These are phyloP conservation scores for Incumbomyces lentus DNA, from an alignment of 2,329 filamentous ascomycete genomes.

Conservation along the genomic window DNA sequence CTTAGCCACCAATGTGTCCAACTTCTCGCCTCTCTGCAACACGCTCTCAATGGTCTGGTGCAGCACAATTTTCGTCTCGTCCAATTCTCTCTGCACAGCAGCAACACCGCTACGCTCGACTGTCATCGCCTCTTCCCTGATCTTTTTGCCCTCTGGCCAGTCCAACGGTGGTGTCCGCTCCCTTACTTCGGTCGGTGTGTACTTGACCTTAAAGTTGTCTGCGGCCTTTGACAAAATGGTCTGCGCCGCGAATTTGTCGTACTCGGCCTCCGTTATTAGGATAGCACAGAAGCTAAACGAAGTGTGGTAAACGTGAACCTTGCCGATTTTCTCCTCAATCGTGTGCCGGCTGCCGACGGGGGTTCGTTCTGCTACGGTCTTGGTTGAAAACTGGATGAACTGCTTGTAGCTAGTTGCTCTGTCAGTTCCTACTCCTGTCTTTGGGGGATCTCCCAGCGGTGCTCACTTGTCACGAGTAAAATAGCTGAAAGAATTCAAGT, in stretches of 20 bases:
- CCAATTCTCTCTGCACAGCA: slow-evolving; percentile 92
- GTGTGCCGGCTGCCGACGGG: slow-evolving; percentile 71
- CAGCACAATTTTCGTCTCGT: slow-evolving; percentile 93
- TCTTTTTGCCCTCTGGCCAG: slow-evolving; percentile 42
- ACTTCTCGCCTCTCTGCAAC: slow-evolving; percentile 80
- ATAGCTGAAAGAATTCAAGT: slow-evolving; percentile 66
- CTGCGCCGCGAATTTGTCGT: slow-evolving; percentile 70
- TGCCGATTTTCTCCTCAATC: slow-evolving; percentile 72
- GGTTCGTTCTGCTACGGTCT: slow-evolving; percentile 79
- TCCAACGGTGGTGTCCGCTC: not conserved
- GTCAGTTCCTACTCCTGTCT: not conserved
- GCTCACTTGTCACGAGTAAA: slow-evolving; percentile 64
- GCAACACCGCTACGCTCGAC: slow-evolving; percentile 76
- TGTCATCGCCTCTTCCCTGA: slow-evolving; percentile 40
- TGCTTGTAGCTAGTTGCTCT: slow-evolving; percentile 41
- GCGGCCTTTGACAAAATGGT: slow-evolving; percentile 76
- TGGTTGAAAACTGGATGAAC: slow-evolving; percentile 77
- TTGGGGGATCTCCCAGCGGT: not conserved
- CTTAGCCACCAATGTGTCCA: slow-evolving; percentile 87
- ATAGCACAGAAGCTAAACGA: slow-evolving; percentile 66
- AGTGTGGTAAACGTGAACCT: slow-evolving; percentile 67
- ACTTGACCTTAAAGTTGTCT: slow-evolving; percentile 67
- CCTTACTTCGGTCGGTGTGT: slow-evolving; percentile 1
- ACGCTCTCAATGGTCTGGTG: slow-evolving; percentile 84
- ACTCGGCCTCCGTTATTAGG: slow-evolving; percentile 66